Evolutionary conservation across 768 basidiomycete species (phyloP).

Genomic region (Astraeus odoratus): DNA sequence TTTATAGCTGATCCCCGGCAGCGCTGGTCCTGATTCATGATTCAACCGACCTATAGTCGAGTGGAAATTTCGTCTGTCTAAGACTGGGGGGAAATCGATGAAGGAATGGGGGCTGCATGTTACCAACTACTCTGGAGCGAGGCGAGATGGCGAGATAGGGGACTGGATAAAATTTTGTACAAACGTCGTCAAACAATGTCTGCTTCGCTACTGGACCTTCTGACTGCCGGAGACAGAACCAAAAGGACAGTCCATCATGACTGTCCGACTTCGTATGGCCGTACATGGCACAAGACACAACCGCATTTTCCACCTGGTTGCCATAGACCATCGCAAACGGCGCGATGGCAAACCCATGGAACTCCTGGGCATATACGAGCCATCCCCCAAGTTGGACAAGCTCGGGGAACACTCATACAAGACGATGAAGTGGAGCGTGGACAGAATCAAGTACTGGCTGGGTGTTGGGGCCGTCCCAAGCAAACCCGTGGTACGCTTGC

Average conservation of each 20-base stretch:
- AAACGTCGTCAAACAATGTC: too few species aligned
- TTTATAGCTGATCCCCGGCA: constrained; percentile 59
- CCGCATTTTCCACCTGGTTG: constrained; percentile 81
- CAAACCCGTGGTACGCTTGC: constrained; percentile 64
- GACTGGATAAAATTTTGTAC: too few species aligned
- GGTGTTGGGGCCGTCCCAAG: constrained; percentile 78
- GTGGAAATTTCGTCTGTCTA: too few species aligned
- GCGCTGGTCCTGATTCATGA: constrained; percentile 41
- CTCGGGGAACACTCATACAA: constrained; percentile 43
- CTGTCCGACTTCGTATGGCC: constrained; percentile 79
- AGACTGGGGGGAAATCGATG: too few species aligned
- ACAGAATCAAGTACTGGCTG: constrained; percentile 88
- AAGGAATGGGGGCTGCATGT: too few species aligned
- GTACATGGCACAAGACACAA: constrained; percentile 71
- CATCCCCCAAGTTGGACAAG: constrained; percentile 40
- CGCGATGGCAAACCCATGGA: constrained; percentile 87
- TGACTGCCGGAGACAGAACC: too few species aligned
- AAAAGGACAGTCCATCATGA: constrained; percentile 43
- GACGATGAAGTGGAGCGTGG: constrained; percentile 83
- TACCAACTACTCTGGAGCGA: too few species aligned
- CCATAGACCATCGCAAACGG: constrained; percentile 60
- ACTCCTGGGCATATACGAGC: constrained; percentile 79
- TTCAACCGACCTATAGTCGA: too few species aligned
- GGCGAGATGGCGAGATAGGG: too few species aligned
- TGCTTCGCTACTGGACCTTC: too few species aligned